These are phyloP conservation scores for Cajanus cajan DNA, from an alignment of 306 rosid genomes.

Conservation along the genomic window DNA sequence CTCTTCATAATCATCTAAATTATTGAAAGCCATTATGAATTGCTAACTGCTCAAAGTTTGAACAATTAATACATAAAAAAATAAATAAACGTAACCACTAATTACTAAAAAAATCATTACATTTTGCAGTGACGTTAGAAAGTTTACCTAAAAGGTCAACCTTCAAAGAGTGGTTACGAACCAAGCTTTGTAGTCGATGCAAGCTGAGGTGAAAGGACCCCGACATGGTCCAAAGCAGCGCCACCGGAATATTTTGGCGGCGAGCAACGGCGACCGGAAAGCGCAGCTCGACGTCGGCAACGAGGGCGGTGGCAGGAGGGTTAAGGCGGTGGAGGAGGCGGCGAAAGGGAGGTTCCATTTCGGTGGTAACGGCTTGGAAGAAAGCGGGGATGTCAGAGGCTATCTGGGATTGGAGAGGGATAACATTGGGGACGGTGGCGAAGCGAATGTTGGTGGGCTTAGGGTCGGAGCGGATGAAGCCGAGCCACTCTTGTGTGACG, in stretches of 20 bases:
- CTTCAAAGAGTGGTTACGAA: not conserved
- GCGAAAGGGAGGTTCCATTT: not conserved
- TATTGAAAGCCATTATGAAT: not conserved
- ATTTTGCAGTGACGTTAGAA: not conserved
- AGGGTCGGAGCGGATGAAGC: not conserved
- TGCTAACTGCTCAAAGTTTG: not conserved
- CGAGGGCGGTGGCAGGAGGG: not conserved
- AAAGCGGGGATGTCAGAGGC: not conserved
- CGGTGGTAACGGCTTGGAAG: not conserved
- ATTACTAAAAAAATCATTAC: too few relatives aligned
- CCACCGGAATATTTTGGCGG: not conserved
- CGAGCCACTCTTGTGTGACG: not conserved
- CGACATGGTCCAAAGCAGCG: conserved; percentile 15
- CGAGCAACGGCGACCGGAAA: not conserved
- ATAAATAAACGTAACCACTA: too few relatives aligned
- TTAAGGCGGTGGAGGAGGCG: not conserved
- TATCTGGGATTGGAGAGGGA: not conserved
- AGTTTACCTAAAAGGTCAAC: not conserved
- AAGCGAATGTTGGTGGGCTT: not conserved
- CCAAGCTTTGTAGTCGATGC: not conserved
- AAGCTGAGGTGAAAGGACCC: not conserved
- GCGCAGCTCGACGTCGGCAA: not conserved
- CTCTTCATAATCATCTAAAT: not conserved
- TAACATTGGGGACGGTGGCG: not conserved
- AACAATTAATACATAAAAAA: not conserved